phyloP scores from a whole-genome alignment of 768 basidiomycete genomes.

The Tylopilus rubrobrunneus region DNA sequence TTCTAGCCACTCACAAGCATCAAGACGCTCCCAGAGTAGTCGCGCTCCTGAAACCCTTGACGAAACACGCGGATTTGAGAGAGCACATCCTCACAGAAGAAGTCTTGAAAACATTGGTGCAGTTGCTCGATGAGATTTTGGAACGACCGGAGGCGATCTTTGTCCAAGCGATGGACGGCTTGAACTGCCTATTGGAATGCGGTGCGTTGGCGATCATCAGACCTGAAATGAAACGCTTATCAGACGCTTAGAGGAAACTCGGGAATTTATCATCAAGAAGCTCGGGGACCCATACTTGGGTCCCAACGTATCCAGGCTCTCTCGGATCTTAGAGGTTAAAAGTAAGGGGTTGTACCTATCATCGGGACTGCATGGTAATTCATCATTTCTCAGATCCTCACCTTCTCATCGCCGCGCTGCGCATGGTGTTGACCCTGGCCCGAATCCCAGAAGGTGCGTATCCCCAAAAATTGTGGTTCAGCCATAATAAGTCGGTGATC shows the following conservation, averaged over 20 bases:
- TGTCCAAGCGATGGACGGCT: conserved; percentile 21
- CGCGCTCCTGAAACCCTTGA: conserved; percentile 20
- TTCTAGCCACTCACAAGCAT: conserved; percentile 14
- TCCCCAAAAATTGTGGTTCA: not conserved
- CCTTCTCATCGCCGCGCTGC: conserved; percentile 14
- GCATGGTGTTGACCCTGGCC: conserved; percentile 16
- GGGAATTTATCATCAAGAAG: conserved; percentile 2
- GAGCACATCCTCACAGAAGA: conserved; percentile 13
- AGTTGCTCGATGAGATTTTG: conserved; percentile 13
- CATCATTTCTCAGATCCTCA: conserved; percentile 4
- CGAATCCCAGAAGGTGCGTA: conserved; percentile 16
- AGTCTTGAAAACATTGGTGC: conserved; percentile 10
- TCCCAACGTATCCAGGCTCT: conserved; percentile 7
- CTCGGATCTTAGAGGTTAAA: conserved; percentile 11
- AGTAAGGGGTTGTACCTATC: conserved; percentile 1
- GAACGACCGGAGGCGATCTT: conserved; percentile 3
- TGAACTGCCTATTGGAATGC: conserved; percentile 17
- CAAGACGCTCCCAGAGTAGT: conserved; percentile 19
- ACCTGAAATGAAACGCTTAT: not conserved
- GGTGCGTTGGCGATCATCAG: conserved; percentile 4
- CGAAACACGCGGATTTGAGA: conserved; percentile 14
- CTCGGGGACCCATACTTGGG: not conserved
- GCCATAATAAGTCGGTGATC: no score
- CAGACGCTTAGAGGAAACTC: conserved; percentile 8
- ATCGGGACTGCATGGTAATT: not conserved